These are phyloP conservation scores for Pythium myriotylum DNA, from an alignment of 352 stramenopile species.

Conservation along the genomic window DNA sequence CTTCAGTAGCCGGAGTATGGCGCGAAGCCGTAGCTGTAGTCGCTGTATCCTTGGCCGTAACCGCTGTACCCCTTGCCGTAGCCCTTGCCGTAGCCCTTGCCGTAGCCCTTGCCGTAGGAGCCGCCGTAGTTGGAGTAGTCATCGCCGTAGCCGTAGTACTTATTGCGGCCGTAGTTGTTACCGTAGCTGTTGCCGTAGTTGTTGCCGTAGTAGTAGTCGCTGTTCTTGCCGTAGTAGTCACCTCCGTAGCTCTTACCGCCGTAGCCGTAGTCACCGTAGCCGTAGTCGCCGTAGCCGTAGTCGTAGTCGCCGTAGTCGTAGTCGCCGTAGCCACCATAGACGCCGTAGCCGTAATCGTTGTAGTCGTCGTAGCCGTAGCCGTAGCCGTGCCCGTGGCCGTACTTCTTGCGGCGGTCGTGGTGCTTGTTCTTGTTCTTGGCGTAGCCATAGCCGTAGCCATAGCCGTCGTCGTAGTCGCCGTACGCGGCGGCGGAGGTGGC, in stretches of 20 bases:
- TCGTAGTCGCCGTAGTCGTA: constrained; percentile 7
- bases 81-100: constrained; percentile 1
- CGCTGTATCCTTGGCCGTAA: no score
- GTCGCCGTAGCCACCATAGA: constrained; percentile 2
- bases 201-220: not conserved
- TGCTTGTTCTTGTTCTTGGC: no score
- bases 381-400: no score
- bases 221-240: not conserved
- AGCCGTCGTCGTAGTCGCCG: no score
- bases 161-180: not conserved
- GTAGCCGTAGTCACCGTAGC: no score
- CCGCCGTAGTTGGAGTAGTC: constrained; percentile 1
- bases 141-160: not conserved
- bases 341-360: constrained; percentile 6
- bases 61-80: constrained; percentile 1
- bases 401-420: no score
- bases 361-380: constrained; percentile 6
- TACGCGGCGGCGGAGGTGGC: not conserved
- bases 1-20: no score
- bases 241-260: no score
- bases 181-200: not conserved
- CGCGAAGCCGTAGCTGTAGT: no score
- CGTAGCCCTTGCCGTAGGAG: not conserved
- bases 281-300: no score
- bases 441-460: no score